Evolutionary conservation across 139 green algal genomes (phyloP).

Genomic region (Micractinium conductrix): DNA sequence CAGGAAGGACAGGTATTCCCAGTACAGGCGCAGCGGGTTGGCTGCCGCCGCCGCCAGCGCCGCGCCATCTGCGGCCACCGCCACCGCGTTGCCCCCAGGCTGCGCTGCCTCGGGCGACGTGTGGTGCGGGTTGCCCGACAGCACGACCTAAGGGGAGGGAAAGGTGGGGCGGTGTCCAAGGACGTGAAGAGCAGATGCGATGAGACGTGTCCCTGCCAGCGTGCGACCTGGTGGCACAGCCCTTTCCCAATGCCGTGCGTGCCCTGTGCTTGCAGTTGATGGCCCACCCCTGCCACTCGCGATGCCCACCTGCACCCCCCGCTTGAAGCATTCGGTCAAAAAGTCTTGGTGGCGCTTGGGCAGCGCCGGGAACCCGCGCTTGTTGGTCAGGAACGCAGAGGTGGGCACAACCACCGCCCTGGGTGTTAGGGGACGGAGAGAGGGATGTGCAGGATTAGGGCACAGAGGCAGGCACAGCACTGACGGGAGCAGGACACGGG

Average conservation of each 20-base stretch:
- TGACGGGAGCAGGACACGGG: background rate
- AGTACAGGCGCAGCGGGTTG: slow-evolving; percentile 81
- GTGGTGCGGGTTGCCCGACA: slow-evolving; percentile 50
- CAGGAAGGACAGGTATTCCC: slow-evolving; percentile 94
- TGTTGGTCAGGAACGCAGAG: slow-evolving; percentile 85
- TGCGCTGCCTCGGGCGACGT: background rate
- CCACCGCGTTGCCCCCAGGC: slow-evolving; percentile 30
- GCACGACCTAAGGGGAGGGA: slow-evolving; percentile 47
- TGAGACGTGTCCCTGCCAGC: no score
- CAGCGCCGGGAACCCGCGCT: slow-evolving; percentile 86
- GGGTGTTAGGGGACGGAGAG: background rate
- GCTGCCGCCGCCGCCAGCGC: background rate
- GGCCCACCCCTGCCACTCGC: background rate
- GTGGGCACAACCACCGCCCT: slow-evolving; percentile 81
- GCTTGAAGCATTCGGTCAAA: slow-evolving; percentile 41
- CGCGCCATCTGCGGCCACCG: background rate
- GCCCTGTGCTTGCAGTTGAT: background rate
- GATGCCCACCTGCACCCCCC: slow-evolving; percentile 27
- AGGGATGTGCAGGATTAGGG: no score
- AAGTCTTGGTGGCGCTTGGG: slow-evolving; percentile 84
- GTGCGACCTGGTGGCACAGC: no score
- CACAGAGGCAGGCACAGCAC: no score
- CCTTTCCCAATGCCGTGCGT: no score
- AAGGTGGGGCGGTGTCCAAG: no score
- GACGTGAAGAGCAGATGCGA: background rate